Conservation (phyloP, 192 early-diverging fungal species). For the Mortierella alpina region DNA sequence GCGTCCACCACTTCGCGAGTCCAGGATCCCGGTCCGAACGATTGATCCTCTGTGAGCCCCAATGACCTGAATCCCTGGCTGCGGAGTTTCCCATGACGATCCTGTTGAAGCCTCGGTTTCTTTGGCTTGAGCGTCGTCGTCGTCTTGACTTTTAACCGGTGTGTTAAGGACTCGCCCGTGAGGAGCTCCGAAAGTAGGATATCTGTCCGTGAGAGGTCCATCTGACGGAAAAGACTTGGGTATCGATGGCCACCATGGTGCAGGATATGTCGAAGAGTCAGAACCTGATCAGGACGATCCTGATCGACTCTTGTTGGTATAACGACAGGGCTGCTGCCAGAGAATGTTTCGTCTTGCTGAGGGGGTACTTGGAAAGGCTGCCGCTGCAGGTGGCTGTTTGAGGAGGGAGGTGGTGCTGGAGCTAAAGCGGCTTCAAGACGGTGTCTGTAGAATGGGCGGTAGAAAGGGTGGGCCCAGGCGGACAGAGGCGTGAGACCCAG, state of each 20-base stretch:
- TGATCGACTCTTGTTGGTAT: neutral
- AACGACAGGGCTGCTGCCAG: neutral
- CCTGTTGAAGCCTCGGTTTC: no score
- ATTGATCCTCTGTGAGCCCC: constrained; percentile 30
- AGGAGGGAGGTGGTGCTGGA: neutral
- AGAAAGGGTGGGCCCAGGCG: constrained; percentile 20
- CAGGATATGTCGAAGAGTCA: constrained; percentile 55
- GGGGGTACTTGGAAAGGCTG: constrained; percentile 1
- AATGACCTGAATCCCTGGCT: constrained; percentile 18
- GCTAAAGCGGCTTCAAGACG: neutral
- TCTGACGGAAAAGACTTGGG: constrained; percentile 47
- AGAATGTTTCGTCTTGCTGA: constrained; percentile 4
- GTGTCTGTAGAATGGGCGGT: constrained; percentile 11
- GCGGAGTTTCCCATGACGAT: neutral
- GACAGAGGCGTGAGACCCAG: constrained; percentile 5
- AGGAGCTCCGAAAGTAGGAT: constrained; percentile 26
- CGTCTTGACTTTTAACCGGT: constrained; percentile 42
- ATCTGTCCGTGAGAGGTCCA: constrained; percentile 27
- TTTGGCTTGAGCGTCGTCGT: constrained; percentile 36
- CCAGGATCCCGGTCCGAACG: constrained; percentile 38
- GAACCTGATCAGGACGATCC: constrained; percentile 24
- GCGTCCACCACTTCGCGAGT: constrained; percentile 39
- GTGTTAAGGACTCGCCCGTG: constrained; percentile 36
- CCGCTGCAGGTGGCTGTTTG: constrained; percentile 7
- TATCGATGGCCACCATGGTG: constrained; percentile 50